These are phyloP conservation scores for Yarrowia osloensis DNA, from an alignment of 805 yeast genomes.

Conservation along the genomic window DNA sequence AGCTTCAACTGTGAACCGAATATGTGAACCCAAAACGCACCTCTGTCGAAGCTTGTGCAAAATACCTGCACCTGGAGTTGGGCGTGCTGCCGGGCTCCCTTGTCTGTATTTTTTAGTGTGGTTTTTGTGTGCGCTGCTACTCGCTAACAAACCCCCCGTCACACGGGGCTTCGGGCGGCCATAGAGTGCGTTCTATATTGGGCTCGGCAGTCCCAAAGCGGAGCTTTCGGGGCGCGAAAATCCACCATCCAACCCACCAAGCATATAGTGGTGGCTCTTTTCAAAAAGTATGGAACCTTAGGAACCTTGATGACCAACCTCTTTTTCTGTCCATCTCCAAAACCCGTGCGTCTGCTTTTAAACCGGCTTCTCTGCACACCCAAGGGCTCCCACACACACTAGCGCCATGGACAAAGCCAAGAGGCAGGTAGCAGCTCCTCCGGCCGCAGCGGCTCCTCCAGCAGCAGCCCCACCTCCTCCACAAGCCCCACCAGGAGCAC, in stretches of 20 bases:
- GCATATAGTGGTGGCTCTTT: neutral
- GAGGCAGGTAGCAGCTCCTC: constrained; percentile 17
- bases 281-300: constrained; percentile 14
- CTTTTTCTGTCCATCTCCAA: neutral
- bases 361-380: neutral
- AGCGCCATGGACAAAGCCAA: constrained; percentile 28
- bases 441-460: constrained; percentile 2
- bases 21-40: neutral
- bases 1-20: neutral
- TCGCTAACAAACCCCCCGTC: neutral
- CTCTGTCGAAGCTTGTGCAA: neutral
- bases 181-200: too few species aligned
- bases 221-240: neutral
- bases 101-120: neutral
- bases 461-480: neutral
- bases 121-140: neutral
- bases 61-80: neutral
- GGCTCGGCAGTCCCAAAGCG: neutral
- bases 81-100: neutral
- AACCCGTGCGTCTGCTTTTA: neutral
- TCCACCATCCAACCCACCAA: neutral
- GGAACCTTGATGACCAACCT: constrained; percentile 2
- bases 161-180: too few species aligned
- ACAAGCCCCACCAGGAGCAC: neutral
- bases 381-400: neutral